phyloP scores from a whole-genome alignment of 768 basidiomycete genomes.

The Sporobolomyces pararoseus region DNA sequence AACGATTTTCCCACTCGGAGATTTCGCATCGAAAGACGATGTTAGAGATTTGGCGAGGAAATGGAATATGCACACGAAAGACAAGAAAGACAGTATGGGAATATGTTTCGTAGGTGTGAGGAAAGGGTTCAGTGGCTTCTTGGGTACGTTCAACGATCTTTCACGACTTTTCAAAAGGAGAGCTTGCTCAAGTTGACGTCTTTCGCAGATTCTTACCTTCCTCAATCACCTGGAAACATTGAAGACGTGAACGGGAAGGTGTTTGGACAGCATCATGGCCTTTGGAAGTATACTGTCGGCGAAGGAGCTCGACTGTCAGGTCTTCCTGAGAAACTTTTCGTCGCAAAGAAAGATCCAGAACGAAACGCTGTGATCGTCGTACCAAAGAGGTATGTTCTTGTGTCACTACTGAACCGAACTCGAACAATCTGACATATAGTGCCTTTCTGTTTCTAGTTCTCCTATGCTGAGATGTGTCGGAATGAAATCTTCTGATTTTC shows the following conservation, averaged over 20 bases:
- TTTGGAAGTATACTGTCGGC: constrained; percentile 83
- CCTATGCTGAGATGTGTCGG: constrained; percentile 55
- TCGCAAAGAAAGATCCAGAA: constrained; percentile 64
- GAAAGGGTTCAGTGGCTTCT: constrained; percentile 65
- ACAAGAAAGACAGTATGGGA: constrained; percentile 82
- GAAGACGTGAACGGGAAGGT: constrained; percentile 59
- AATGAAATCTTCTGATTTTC: constrained; percentile 56
- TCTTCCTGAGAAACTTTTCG: constrained; percentile 62
- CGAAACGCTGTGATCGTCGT: constrained; percentile 72
- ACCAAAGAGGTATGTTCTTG: constrained; percentile 63
- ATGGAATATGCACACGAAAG: constrained; percentile 65
- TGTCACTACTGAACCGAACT: no score
- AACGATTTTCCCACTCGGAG: constrained; percentile 72
- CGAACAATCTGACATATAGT: no score
- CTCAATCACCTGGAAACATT: constrained; percentile 66
- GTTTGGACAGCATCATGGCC: constrained; percentile 64
- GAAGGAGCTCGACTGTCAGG: constrained; percentile 69
- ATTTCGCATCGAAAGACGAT: constrained; percentile 59
- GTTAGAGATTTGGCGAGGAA: constrained; percentile 68
- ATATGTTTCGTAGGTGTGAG: constrained; percentile 90
- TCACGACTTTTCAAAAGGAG: no score
- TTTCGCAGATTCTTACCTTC: constrained; percentile 69
- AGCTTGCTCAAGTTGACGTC: no score
- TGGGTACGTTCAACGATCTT: constrained; percentile 56
- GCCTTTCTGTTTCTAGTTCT: no score